These are phyloP conservation scores for Ceratobasidium sp. DNA, from an alignment of 1,284 basidiomycete genomes.

Conservation along the genomic window DNA sequence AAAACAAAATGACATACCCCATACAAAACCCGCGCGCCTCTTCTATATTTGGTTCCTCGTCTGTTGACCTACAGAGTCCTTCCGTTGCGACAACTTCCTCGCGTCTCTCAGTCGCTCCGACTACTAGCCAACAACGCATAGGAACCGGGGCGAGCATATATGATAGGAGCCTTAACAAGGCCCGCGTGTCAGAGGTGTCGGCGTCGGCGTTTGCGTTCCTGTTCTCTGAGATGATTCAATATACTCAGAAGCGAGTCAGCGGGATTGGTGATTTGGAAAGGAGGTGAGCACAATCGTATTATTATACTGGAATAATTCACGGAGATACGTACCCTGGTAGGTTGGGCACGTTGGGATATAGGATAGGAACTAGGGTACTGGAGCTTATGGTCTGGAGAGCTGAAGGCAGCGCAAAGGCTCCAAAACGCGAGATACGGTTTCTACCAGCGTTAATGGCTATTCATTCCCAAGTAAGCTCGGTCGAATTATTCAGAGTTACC, in stretches of 20 bases:
- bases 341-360: conserved; percentile 89
- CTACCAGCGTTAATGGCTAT: conserved; percentile 90
- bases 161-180: conserved; percentile 86
- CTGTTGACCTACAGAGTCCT: conserved; percentile 29
- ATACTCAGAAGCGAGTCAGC: conserved; percentile 93
- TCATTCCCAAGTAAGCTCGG: conserved; percentile 70
- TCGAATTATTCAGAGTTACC: background rate
- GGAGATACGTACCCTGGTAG: conserved; percentile 58
- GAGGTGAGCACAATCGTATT: conserved; percentile 58
- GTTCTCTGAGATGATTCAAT: conserved; percentile 91
- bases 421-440: conserved; percentile 88
- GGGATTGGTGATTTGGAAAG: conserved; percentile 96
- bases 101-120: conserved; percentile 44
- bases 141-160: conserved; percentile 63
- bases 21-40: conserved; percentile 36
- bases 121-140: conserved; percentile 37
- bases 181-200: conserved; percentile 81
- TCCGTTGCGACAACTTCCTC: conserved; percentile 41
- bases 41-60: conserved; percentile 30
- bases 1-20: conserved; percentile 26
- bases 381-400: conserved; percentile 79
- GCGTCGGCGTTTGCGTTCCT: conserved; percentile 86
- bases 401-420: conserved; percentile 77
- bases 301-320: background rate
- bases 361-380: conserved; percentile 84